Base-by-base conservation (phyloP, 2,329 filamentous ascomycete species). In the Hypocreales sp. region DNA sequence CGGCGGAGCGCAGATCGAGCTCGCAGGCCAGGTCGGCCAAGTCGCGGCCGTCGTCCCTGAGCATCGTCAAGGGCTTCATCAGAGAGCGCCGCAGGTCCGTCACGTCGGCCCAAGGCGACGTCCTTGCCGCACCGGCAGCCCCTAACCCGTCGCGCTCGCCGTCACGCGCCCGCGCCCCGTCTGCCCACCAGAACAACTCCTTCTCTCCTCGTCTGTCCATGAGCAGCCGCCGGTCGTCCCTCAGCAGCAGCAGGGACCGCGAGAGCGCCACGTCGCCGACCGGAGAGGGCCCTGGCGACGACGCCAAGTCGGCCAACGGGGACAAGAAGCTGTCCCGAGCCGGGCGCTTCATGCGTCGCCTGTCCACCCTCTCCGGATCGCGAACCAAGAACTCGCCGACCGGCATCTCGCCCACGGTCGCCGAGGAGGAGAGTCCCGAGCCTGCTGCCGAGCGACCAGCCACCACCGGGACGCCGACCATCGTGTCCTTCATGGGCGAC, bases 401-500 rank as follows among this genome's bases (percentile, higher is more conserved):
- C 5, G 32, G 36, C 18, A 60, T 64, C 32, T 63, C 66, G 6
- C 58, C 64, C 5, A 63, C 65, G 0, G 56, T 67, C 9, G 46
- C 57, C 11, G 64, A 64, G 41, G 66, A 69, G 39, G 53, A 58
- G 22, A n/a, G n/a, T n/a, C n/a, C n/a, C n/a, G n/a, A n/a, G n/a
- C n/a, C n/a, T n/a, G n/a, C n/a, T n/a, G 45, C 30, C 2, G 42
- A 44, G 27, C 35, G 44, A 11, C 44, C 47, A 6, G 44, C 38
- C 16, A 48, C 44, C 12, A 51, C 44, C 3, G 45, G 41, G 8
- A 39, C 43, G 13, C 42, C 55, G 0, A 53, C 50, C 25, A 56
- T 73, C 28, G 63, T 76, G 15, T 63, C 81, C 4, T 74, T 78
- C 35, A 67, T 92, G 50, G 83, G 86, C 26, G 82, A 94, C 44